Base-by-base conservation (phyloP, 495 filamentous ascomycete species). In the Hypomontagnella submonticulosa region DNA sequence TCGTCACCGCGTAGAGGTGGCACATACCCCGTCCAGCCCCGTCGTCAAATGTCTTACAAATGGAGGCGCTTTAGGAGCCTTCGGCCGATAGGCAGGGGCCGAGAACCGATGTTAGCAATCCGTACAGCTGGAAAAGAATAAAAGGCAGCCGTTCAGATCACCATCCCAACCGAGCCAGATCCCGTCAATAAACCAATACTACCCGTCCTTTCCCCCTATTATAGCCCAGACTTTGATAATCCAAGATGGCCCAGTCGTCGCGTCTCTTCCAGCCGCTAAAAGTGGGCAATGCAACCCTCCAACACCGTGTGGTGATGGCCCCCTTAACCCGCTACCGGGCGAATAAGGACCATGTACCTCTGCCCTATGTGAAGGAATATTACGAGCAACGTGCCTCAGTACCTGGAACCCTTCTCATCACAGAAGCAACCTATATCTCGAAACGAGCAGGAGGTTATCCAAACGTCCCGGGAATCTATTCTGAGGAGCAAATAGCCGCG, bases 321-420 rank as follows among this genome's bases (percentile, higher is more conserved):
- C 81, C 81, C 0, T 64, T 82, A 5, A 84, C 82, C 7, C 77
- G 82, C n/a, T 80, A 65, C 66, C 81, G 82, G 18, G 70, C 76
- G 18, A 55, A 70, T 13, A 64, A 69, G 48, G 66, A 76, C 16
- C 79, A 82, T 49, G 80, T 85, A 13, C 84, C 83, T 4, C 75
- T 77, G 13, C 76, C 81, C 13, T 71, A 85, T 44, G 69, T 72
- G 19, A 70, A 67, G 46, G 68, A 85, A 44, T 88, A 89, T 75
- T 89, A 89, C 73, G 66, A 66, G 4, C 87, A 89, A 58, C 81
- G 87, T 32, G 84, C 79, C 51, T 81, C 81, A 46, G 76, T 80
- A 4, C 80, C 84, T 4, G 87, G 87, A 16, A 88, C 86, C 3
- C 73, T 89, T 12, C 69, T 88, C 46, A 86, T 90, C 65, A 81